A percentile compares a stretch with the other conserved stretches of the same genome.
Conservation (phyloP, 2,329 filamentous ascomycete species). For the Talaromyces sp. region DNA sequence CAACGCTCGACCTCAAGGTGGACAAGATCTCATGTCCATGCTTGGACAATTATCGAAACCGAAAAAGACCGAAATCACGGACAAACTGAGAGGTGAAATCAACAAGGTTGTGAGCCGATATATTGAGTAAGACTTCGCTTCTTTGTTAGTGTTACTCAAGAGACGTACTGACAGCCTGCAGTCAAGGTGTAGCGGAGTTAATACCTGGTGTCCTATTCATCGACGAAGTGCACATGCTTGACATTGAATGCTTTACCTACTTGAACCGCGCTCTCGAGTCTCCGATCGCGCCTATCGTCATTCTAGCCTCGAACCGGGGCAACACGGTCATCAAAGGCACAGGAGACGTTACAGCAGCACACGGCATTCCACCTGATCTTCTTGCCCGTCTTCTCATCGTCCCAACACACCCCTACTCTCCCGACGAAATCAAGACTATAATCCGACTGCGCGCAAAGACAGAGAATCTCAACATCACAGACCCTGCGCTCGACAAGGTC, state of each 20-base stretch:
- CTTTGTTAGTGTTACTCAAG: background rate
- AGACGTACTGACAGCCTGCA: background rate
- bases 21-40: constrained; percentile 99
- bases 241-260: constrained; percentile 98
- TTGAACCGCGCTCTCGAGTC: constrained; percentile 97
- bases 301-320: constrained; percentile 94
- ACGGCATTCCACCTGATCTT: constrained; percentile 92
- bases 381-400: constrained; percentile 92
- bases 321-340: constrained; percentile 90
- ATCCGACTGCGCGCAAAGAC: constrained; percentile 79
- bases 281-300: constrained; percentile 91
- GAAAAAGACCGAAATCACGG: constrained; percentile 98
- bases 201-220: constrained; percentile 99
- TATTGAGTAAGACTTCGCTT: constrained; percentile 61
- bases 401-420: constrained; percentile 84
- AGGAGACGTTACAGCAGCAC: constrained; percentile 73
- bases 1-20: constrained; percentile 90
- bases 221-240: constrained; percentile 99
- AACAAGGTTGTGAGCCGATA: constrained; percentile 99
- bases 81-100: constrained; percentile 92
- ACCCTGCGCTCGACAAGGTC: constrained; percentile 82
- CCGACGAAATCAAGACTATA: constrained; percentile 89
- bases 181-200: constrained; percentile 89
- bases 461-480: constrained; percentile 75
- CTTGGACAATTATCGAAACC: constrained; percentile 99